Percentiles rank a stretch among this genome's conserved stretches.
These are phyloP conservation scores for Chalaropsis thielavioides DNA, from an alignment of 2,329 filamentous ascomycete species.

Conservation along the genomic window DNA sequence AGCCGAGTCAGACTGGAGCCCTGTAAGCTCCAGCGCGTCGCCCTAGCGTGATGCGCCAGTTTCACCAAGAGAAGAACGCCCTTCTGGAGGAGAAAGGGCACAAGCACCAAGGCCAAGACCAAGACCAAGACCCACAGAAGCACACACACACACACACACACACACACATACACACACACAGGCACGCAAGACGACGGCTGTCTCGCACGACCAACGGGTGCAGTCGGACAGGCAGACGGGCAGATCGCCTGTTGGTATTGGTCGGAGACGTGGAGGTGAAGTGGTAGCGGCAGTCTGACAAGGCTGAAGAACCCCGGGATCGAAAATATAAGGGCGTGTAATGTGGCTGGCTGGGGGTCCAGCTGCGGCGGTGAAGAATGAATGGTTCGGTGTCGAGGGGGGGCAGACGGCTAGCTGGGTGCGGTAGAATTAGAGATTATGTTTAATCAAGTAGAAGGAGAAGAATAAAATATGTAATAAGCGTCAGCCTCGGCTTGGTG, in stretches of 20 bases:
- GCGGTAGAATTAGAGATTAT: neutral
- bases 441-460: neutral
- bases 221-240: neutral
- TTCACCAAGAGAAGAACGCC: neutral
- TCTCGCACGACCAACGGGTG: neutral
- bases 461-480: neutral
- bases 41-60: slow-evolving; percentile 13
- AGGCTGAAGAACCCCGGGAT: slow-evolving; percentile 1
- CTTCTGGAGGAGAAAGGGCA: slow-evolving; percentile 2
- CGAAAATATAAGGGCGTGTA: neutral
- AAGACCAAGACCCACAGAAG: no score
- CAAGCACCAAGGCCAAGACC: neutral
- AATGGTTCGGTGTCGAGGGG: neutral
- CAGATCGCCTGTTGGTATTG: neutral
- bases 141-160: neutral
- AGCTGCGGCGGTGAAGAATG: neutral
- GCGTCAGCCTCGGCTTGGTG: neutral
- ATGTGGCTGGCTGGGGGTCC: neutral
- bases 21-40: slow-evolving; percentile 14
- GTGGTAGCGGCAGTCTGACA: neutral
- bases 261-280: neutral
- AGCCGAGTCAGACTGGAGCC: slow-evolving; percentile 11
- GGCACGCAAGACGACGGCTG: neutral
- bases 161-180: neutral
- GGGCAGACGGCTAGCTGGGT: no score